Evolutionary conservation across 2,329 filamentous ascomycete genomes (phyloP).

Genomic region (Drechslera avenae): DNA sequence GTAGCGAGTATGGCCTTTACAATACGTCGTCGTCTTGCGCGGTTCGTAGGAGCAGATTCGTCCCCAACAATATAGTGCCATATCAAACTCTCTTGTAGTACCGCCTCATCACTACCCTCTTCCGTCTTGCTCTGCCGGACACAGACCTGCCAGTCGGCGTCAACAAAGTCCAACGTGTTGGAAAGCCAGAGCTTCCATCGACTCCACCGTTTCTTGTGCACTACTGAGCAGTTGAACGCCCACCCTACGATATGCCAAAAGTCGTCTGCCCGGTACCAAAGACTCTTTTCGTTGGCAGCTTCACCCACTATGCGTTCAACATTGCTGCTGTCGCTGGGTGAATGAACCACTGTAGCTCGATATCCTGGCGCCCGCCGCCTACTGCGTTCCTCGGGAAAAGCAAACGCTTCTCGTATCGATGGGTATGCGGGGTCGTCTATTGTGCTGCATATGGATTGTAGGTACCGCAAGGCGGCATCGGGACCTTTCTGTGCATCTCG

Average conservation of each 20-base stretch:
- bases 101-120: conserved; percentile 17
- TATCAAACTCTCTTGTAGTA: conserved; percentile 63
- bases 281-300: conserved; percentile 64
- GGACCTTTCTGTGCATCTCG: conserved; percentile 66
- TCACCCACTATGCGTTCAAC: conserved; percentile 51
- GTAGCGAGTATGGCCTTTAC: conserved; percentile 71
- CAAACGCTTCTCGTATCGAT: conserved; percentile 73
- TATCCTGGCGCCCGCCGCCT: conserved; percentile 28
- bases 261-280: conserved; percentile 79
- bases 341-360: conserved; percentile 30
- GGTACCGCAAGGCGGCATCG: conserved; percentile 69
- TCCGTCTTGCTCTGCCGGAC: conserved; percentile 39
- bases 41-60: conserved; percentile 33
- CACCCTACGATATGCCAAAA: conserved; percentile 91
- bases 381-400: conserved; percentile 56
- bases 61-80: conserved; percentile 61
- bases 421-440: conserved; percentile 70
- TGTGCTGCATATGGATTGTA: conserved; percentile 68
- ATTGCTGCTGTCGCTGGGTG: conserved; percentile 44
- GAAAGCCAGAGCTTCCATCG: conserved; percentile 82
- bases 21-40: conserved; percentile 58
- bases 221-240: conserved; percentile 87
- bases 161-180: conserved; percentile 77
- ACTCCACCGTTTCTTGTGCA: conserved; percentile 75
- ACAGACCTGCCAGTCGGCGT: conserved; percentile 70